These are phyloP conservation scores for Rhododendron ferrugineum DNA, from an alignment of 148 eudicot genomes.

Conservation along the genomic window DNA sequence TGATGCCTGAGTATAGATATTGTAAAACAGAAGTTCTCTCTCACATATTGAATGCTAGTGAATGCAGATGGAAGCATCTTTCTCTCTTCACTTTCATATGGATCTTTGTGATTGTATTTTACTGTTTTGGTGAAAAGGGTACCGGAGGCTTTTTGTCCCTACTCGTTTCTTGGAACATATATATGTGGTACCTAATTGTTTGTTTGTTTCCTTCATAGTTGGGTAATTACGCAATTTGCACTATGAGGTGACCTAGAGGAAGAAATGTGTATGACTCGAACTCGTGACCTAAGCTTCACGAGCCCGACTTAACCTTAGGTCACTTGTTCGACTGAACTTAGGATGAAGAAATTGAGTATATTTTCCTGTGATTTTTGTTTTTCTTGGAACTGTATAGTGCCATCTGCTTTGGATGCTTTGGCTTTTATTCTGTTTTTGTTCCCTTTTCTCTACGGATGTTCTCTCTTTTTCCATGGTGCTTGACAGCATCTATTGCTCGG, in stretches of 20 bases:
- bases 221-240: not conserved
- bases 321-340: not conserved
- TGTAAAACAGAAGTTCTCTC: not conserved
- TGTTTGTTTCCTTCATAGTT: not conserved
- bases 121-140: not conserved
- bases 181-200: not conserved
- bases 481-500: constrained; percentile 5
- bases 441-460: not conserved
- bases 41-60: constrained; percentile 11
- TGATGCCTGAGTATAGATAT: not conserved
- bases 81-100: not conserved
- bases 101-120: not conserved
- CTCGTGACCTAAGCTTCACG: not conserved
- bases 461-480: not conserved
- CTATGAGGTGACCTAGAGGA: not conserved
- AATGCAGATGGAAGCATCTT: constrained; percentile 9
- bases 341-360: not conserved
- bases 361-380: not conserved
- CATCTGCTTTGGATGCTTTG: not conserved
- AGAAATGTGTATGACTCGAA: not conserved
- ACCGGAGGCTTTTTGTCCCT: not conserved
- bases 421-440: not conserved
- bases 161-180: not conserved
- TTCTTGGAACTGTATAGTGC: not conserved
- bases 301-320: not conserved